Evolutionary conservation across 108 stramenopile genomes (phyloP), one percentile per base, ranked within the genome.

Genomic region (Epithemia pelagica): DNA sequence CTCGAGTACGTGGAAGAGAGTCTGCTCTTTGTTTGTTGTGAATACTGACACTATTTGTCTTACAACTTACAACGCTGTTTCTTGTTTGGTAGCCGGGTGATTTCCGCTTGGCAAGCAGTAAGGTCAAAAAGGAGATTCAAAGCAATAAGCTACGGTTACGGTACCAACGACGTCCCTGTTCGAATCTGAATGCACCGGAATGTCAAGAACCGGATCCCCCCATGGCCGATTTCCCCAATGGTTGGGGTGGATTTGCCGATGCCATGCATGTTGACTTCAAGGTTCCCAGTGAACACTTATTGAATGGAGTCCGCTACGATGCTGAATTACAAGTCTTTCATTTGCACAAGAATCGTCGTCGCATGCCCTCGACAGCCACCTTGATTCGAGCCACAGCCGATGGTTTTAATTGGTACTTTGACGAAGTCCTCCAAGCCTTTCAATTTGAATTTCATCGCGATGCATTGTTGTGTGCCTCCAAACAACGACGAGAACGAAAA

Each of bases 311-410:
- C 58, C 51, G 61, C 21, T 90, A 83, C 69, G 91, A 88, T 64
- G 91, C 75, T 24, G 91, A 93, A 51, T 86, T 88, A 80, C 91
- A 93, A 66, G 81, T 90, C 20, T 86, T 74, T 60, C 78, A 84
- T 33, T 71, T 85, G 28, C 77, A 86, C 66, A 76, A 78, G 1
- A 59, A 53, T 5, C 61, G 79, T 30, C 71, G 62, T 31, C 64
- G 77, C 27, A 32, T 72, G 15, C 78, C 82, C 0, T 71, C 70
- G 10, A 58, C 75, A 20, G 65, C 65, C 1, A 68, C 78, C 26
- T 52, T 79, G 63, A 79, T 83, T 24, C 61, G 65, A 32, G 69
- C 55, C n/a, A 32, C 62, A 24, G 52, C 55, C 0, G 54, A 68
- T 31, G 75, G 78, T 2, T 58, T 73, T 61, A 81, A 83, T 66